Evolutionary conservation across 495 filamentous ascomycete genomes (phyloP).

Genomic region (Penicillium samsonianum): DNA sequence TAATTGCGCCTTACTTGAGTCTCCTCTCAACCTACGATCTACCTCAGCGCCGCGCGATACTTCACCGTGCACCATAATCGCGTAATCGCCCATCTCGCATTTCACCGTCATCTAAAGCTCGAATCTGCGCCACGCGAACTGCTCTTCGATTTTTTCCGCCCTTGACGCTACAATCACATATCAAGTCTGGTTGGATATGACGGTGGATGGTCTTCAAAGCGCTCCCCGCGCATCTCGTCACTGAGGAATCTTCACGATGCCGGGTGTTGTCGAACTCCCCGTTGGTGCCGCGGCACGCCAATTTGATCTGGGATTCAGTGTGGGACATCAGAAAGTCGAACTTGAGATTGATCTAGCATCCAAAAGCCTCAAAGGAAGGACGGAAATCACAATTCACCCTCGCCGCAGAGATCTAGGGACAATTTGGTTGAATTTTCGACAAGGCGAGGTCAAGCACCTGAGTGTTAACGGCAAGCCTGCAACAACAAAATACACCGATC

Average conservation of each 20-base stretch:
- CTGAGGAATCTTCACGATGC: conserved; percentile 47
- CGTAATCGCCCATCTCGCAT: conserved; percentile 4
- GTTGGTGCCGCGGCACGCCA: conserved; percentile 34
- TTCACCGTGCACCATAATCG: not conserved
- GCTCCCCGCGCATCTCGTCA: conserved; percentile 45
- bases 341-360: conserved; percentile 82
- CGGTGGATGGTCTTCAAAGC: conserved; percentile 41
- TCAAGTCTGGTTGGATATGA: conserved; percentile 42
- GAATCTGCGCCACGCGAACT: not conserved
- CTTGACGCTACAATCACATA: conserved; percentile 13
- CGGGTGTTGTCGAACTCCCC: conserved; percentile 47
- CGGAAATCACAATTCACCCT: conserved; percentile 76
- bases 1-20: not conserved
- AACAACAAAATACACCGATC: conserved; percentile 66
- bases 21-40: not conserved
- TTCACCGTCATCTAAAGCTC: conserved; percentile 7
- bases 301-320: conserved; percentile 52
- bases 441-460: conserved; percentile 71
- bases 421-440: conserved; percentile 82
- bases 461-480: conserved; percentile 67
- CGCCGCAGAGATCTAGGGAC: conserved; percentile 62
- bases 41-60: not conserved
- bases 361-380: conserved; percentile 73
- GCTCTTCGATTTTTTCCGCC: not conserved
- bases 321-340: conserved; percentile 81